Percentiles rank a stretch among this genome's conserved stretches.
phyloP scores from a whole-genome alignment of 2,329 filamentous ascomycete species.

The Phialophora verrucosa region DNA sequence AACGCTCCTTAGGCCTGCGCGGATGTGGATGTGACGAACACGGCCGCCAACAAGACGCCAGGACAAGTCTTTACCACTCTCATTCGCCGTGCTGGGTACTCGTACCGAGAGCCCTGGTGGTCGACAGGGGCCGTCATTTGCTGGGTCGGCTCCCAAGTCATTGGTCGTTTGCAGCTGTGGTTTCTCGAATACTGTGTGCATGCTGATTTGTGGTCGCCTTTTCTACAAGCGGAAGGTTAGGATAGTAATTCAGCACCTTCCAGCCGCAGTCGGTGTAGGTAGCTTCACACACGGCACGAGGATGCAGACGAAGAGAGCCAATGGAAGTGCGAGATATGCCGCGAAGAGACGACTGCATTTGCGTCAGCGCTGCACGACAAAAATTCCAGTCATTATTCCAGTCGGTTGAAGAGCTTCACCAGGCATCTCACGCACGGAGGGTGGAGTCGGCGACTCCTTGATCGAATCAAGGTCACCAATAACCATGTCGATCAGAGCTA shows the following conservation, averaged over 20 bases:
- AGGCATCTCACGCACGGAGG: constrained; percentile 2
- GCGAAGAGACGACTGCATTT: constrained; percentile 8
- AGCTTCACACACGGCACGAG: constrained; percentile 3
- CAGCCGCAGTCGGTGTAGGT: constrained; percentile 25
- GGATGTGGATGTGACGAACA: background rate
- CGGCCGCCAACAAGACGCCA: background rate
- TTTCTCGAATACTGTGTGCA: background rate
- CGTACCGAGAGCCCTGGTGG: background rate
- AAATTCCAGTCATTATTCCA: constrained; percentile 8
- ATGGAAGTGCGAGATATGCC: background rate
- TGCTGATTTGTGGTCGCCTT: constrained; percentile 22
- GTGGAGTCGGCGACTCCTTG: constrained; percentile 6
- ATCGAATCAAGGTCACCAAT: constrained; percentile 5
- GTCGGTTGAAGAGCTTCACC: constrained; percentile 4
- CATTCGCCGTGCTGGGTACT: background rate
- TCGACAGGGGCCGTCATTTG: constrained; percentile 4
- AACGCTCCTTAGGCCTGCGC: background rate
- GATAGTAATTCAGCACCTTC: background rate
- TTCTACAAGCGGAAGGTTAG: constrained; percentile 15
- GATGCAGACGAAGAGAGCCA: constrained; percentile 1
- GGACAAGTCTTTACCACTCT: background rate
- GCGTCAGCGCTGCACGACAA: constrained; percentile 24
- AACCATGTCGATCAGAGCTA: constrained; percentile 30
- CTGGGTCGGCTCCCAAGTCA: background rate
- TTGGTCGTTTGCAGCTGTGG: constrained; percentile 2